These are phyloP conservation scores for Oemleria cerasiformis DNA, from an alignment of 306 rosid genomes.

Conservation along the genomic window DNA sequence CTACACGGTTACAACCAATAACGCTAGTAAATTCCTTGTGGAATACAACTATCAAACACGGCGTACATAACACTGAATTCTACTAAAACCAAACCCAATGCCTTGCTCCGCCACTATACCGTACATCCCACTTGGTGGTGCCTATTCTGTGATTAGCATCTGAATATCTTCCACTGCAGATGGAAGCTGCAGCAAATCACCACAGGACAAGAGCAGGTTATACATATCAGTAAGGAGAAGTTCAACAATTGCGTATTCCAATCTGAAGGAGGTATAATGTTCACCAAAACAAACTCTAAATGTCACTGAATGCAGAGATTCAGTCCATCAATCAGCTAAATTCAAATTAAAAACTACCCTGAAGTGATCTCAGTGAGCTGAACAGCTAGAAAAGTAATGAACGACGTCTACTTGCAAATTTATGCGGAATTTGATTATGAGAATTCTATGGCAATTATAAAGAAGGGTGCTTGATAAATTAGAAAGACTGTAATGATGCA, in stretches of 20 bases:
- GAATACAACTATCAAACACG: constrained; percentile 10
- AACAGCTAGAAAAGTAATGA: too few relatives aligned
- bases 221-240: not conserved
- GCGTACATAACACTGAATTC: not conserved
- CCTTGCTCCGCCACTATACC: constrained; percentile 22
- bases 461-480: too few relatives aligned
- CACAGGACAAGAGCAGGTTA: constrained; percentile 23
- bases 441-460: too few relatives aligned
- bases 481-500: too few relatives aligned
- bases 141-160: constrained; percentile 86
- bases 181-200: constrained; percentile 78
- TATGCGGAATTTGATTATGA: too few relatives aligned
- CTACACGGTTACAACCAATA: not conserved
- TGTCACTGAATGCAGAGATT: not conserved
- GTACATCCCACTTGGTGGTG: not conserved
- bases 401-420: too few relatives aligned
- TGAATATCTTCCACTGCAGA: constrained; percentile 51
- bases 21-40: constrained; percentile 4
- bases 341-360: not conserved
- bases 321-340: not conserved
- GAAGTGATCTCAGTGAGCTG: not conserved
- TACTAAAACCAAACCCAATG: constrained; percentile 10
- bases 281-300: not conserved
- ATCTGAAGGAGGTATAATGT: not conserved
- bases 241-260: not conserved